Evolutionary conservation across 2,329 filamentous ascomycete genomes (phyloP), one percentile per base, ranked within the genome.

Genomic region (Emergomyces africanus): DNA sequence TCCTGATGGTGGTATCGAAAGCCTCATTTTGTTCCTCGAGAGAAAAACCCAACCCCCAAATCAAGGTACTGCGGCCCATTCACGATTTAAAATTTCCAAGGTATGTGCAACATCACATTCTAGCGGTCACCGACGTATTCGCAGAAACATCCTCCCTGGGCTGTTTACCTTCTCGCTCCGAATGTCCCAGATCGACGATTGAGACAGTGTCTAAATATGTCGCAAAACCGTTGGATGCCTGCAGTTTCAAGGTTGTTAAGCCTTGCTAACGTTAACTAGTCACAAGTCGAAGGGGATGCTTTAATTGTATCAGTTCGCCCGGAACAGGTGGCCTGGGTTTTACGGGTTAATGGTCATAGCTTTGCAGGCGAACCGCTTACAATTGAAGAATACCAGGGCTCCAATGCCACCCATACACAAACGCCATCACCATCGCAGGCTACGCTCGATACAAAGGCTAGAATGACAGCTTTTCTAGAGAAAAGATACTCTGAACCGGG

Each of bases 251-350:
- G 74, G 74, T 76, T 73, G 71, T 71, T 78, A 74, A 70, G 73
- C 75, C 79, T 80, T 83, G 79, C 84, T 88, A 87, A 89, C 82
- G 72, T 81, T 76, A 72, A 78, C 72, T 81, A 89, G 86, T 87
- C 85, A 77, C 81, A 82, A 66, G 75, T 80, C 69, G 83, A 83
- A 72, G 86, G 85, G 72, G 85, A 89, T 71, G 80, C 80, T 66
- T 80, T 90, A 64, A 82, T 87, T 69, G 79, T 90, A 66, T 84
- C 81, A 64, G 81, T 86, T 66, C 83, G 76, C 64, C 80, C 83
- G 68, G 82, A 85, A 63, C 83, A 88, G 65, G 79, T 82, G 33
- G 79, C 83, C 54, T 80, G 83, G 63, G 75, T 90, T 59, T 70
- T 86, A 61, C 86, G 86, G 65, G 74, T 90, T 63, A 85, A 90